phyloP scores from a whole-genome alignment of 2,329 filamentous ascomycete genomes.

The Whalleya microplaca region DNA sequence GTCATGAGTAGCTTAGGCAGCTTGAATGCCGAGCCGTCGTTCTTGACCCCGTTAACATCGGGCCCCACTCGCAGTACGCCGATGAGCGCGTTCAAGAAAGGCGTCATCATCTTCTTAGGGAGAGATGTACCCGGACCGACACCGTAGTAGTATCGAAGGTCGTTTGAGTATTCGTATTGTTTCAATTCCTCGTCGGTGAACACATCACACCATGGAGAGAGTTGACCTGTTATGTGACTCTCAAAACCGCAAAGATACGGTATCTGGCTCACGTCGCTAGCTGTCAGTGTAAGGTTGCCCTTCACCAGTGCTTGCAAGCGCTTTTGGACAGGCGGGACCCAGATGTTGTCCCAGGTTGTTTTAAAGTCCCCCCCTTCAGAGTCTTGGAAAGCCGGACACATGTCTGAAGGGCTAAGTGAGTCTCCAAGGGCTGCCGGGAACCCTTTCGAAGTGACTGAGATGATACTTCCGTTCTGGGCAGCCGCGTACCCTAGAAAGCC shows the following conservation, averaged over 20 bases:
- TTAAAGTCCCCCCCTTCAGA: conserved; percentile 51
- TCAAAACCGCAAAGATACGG: conserved; percentile 75
- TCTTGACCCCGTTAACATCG: conserved; percentile 47
- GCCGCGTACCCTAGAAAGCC: conserved; percentile 64
- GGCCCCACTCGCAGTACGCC: conserved; percentile 57
- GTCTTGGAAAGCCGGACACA: conserved; percentile 63
- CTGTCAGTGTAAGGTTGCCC: conserved; percentile 58
- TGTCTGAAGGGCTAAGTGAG: conserved; percentile 64
- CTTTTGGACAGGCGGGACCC: conserved; percentile 55
- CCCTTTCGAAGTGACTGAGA: conserved; percentile 61
- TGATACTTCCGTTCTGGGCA: conserved; percentile 56
- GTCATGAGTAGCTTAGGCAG: conserved; percentile 62
- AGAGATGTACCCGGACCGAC: conserved; percentile 60
- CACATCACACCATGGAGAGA: conserved; percentile 65
- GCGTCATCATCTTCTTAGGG: conserved; percentile 62
- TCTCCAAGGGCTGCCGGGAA: conserved; percentile 59
- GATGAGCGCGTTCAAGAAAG: conserved; percentile 59
- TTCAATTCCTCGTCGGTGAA: conserved; percentile 65
- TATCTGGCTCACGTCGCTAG: conserved; percentile 59
- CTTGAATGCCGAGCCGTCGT: conserved; percentile 49
- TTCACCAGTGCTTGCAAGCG: conserved; percentile 58
- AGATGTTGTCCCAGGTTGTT: conserved; percentile 53
- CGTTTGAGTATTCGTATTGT: conserved; percentile 69
- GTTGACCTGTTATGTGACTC: conserved; percentile 64
- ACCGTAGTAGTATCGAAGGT: conserved; percentile 71